Percentiles rank a stretch among this genome's conserved stretches.
Conservation (phyloP, 352 stramenopile species). For the Pythium dissimile region DNA sequence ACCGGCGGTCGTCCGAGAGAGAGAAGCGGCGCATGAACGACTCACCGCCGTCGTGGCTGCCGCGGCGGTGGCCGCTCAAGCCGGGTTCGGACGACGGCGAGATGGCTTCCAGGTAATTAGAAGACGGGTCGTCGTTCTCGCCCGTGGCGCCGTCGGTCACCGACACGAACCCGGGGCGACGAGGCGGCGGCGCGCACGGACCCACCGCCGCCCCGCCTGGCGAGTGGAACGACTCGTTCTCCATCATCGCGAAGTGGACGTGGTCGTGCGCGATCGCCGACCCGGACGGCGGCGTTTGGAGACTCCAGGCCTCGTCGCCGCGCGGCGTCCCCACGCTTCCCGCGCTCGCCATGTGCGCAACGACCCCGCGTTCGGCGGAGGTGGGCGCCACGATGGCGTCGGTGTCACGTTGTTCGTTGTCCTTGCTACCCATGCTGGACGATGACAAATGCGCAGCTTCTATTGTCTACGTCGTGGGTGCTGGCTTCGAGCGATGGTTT, state of each 20-base stretch:
- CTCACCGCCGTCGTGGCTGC: slow-evolving; percentile 5
- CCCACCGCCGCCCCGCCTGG: not conserved
- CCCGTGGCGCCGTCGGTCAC: not conserved
- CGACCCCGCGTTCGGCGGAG: not conserved
- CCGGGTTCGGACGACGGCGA: slow-evolving; percentile 7
- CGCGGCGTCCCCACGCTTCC: slow-evolving; percentile 4
- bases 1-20: slow-evolving; percentile 7
- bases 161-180: slow-evolving; percentile 1
- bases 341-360: not conserved
- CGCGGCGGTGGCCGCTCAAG: not conserved
- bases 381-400: not conserved
- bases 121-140: slow-evolving; percentile 3
- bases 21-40: slow-evolving; percentile 9
- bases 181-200: not conserved
- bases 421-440: slow-evolving; percentile 13
- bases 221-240: slow-evolving; percentile 6
- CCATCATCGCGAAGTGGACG: slow-evolving; percentile 20
- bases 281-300: not conserved
- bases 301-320: not conserved
- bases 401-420: not conserved
- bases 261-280: slow-evolving; percentile 10
- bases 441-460: not conserved
- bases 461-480: no score
- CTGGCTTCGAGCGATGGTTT: no score
- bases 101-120: not conserved